Base-by-base conservation (phyloP, 1,284 basidiomycete species). In the Ceratobasidium sp. region DNA sequence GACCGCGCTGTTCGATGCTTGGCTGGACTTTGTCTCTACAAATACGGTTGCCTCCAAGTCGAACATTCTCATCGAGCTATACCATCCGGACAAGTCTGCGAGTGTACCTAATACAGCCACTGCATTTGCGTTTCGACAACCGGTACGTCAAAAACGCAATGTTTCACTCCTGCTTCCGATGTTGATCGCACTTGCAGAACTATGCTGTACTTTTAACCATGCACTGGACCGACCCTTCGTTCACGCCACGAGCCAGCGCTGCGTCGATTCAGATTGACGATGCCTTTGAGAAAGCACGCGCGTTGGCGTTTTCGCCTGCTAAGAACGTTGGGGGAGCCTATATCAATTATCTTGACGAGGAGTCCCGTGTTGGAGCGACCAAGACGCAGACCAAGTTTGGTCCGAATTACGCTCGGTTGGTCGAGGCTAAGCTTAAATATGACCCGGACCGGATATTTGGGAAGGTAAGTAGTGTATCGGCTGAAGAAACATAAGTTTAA, bases 51-150 rank as follows among this genome's bases (percentile, higher is more conserved):
- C 69, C 39, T 49, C n/a, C 13, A 73, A 33, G 79, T 81, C 40
- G 2, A 82, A 79, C 33, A 64, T 89, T 13, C 79, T 87, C 18
- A 86, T 87, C 77, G 89, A 90, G 81, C 87, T 87, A 78, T 83
- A 87, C 80, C 85, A 87, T 10, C 83, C 86, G 39, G 80, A 80
- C 6, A 88, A 87, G 78, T 82, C 89, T 67, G 84, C 84, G 73
- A 82, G 85, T 20, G 85, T 89, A 7, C 83, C 77, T 2, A 81
- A 83, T 26, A 84, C 83, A 28, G 84, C 81, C 23, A 87, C 87
- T 1, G 87, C 89, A 12, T 82, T 81, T 63, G 75, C 75, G 26
- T 69, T 55, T 26, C 75, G 78, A 18, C 56, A 61, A 28, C 73
- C 75, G 23, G 78, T 79, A 23, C 56, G 77, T 76, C 33, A 15